Conservation (phyloP, 768 basidiomycete species). For the Lactarius pseudohatsudake region DNA sequence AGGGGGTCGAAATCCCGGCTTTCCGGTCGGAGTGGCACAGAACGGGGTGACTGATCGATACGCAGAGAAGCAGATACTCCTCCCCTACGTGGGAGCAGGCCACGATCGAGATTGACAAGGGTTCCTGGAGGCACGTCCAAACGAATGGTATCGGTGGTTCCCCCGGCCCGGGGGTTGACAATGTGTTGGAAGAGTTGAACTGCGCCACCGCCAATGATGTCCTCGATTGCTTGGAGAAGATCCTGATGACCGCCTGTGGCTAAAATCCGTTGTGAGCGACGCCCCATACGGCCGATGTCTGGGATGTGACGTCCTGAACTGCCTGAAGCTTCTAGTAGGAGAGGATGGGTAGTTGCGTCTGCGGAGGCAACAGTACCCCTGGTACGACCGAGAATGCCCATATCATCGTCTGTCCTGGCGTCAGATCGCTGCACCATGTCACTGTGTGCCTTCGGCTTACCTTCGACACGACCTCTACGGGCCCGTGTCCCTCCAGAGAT, state of each 20-base stretch:
- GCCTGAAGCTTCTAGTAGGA: constrained; percentile 65
- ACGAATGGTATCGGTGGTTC: constrained; percentile 64
- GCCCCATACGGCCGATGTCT: constrained; percentile 43
- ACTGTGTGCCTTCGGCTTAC: constrained; percentile 12
- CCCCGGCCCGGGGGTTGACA: constrained; percentile 56
- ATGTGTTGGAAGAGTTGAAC: constrained; percentile 84
- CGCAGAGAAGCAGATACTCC: constrained; percentile 57
- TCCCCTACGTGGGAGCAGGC: constrained; percentile 47
- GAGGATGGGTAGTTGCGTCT: constrained; percentile 77
- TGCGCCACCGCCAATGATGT: constrained; percentile 78
- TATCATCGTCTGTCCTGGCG: constrained; percentile 45
- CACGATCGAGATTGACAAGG: constrained; percentile 59
- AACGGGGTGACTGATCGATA: constrained; percentile 53
- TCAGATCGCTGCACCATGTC: neutral
- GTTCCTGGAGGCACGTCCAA: constrained; percentile 72
- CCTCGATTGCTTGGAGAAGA: constrained; percentile 74
- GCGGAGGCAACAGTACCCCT: constrained; percentile 53
- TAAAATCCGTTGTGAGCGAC: constrained; percentile 47
- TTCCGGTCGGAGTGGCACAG: constrained; percentile 42
- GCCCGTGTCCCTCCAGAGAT: constrained; percentile 26
- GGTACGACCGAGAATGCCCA: constrained; percentile 63
- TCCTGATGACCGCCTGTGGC: constrained; percentile 46
- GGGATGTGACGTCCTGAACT: constrained; percentile 45
- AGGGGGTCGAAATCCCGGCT: constrained; percentile 73
- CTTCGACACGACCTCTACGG: constrained; percentile 27